Evolutionary conservation across 768 basidiomycete genomes (phyloP), one percentile per base, ranked within the genome.

Genomic region (Pulveroboletus sp.): DNA sequence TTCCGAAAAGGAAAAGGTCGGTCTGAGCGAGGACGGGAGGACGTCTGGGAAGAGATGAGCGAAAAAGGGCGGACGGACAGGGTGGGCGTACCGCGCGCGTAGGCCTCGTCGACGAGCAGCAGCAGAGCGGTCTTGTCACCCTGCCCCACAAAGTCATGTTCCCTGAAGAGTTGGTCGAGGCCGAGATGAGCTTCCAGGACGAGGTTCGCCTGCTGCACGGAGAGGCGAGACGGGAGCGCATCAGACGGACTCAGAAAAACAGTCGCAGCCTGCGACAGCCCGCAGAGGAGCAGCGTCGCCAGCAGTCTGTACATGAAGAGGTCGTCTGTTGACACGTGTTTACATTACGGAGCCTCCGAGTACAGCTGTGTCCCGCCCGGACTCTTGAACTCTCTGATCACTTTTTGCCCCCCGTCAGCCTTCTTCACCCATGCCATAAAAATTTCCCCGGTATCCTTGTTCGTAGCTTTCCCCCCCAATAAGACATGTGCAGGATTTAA

Each of bases 181-280:
- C 86, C 83, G 55, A 83, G 82, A 17, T 68, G 68, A n/a, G n/a
- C n/a, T 57, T 89, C 87, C 6, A 89, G 75, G n/a, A 83, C 81
- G 11, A 89, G 76, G 63, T 89, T 86, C 45, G 83, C 83, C 43
- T 80, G 77, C 35, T 76, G 72, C 23, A 75, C 71, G 17, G 78
- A 75, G 22, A 82, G 67, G 17, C 56, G 67, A 5, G 76, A 58
- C 1, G 67, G 72, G 37, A 73, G 59, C 12, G 63, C 60, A 3
- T 71, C 54, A 7, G 63, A 54, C 35, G 86, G 82, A 47, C 74
- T 75, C 16, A 88, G 71, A 62, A 82, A 88, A 24, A 88, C 76
- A 38, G 77, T 68, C 9, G 83, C 71, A 19, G 84, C 83, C 51
- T 68, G 69, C 30, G 74, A 71, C 23, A 78, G 59, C 23, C 65